Percentiles rank a stretch among this genome's conserved stretches.
These are phyloP conservation scores for Mercurialis annua DNA, from an alignment of 345 rosid genomes.

Conservation along the genomic window DNA sequence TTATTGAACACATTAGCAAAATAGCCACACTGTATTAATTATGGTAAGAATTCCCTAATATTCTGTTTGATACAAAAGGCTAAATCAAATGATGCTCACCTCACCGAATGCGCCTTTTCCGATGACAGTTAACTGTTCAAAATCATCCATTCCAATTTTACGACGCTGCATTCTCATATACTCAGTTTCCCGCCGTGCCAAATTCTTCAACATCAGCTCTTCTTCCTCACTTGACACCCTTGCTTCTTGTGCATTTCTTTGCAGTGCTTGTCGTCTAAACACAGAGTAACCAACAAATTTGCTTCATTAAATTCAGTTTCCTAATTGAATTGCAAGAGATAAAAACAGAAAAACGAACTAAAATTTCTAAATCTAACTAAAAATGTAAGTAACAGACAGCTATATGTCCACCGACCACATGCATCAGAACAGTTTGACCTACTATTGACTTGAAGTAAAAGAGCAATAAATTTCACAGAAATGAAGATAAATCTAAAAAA, in stretches of 20 bases:
- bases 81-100: constrained; percentile 35
- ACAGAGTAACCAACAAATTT: neutral
- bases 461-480: neutral
- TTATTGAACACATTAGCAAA: neutral
- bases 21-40: neutral
- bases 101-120: constrained; percentile 99
- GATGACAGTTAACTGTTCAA: constrained; percentile 76
- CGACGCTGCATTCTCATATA: constrained; percentile 94
- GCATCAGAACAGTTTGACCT: constrained; percentile 6
- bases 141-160: constrained; percentile 91
- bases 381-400: neutral
- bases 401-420: constrained; percentile 8
- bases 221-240: constrained; percentile 76
- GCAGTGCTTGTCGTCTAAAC: constrained; percentile 72
- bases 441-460: constrained; percentile 11
- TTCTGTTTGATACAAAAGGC: neutral
- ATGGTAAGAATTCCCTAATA: neutral
- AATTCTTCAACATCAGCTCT: constrained; percentile 81
- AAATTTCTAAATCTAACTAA: constrained; percentile 1
- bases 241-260: constrained; percentile 83
- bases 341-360: neutral
- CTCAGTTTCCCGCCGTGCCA: constrained; percentile 88
- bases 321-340: too few species aligned
- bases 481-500: constrained; percentile 3
- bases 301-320: too few species aligned